phyloP scores from a whole-genome alignment of 1,284 basidiomycete species.

The Boletellus deceptivus region DNA sequence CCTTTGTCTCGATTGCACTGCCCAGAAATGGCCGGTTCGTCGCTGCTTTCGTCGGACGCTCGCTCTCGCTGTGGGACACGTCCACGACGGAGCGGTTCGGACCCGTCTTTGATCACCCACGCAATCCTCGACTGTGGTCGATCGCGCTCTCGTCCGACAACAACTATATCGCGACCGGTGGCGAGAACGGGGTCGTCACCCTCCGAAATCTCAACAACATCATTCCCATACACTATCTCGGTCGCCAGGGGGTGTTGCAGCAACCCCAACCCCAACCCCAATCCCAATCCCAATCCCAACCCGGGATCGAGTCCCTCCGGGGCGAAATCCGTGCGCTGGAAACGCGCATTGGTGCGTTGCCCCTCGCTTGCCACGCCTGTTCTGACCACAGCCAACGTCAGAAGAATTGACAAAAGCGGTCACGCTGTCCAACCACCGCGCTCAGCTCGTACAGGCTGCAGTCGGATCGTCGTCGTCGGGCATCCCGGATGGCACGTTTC shows the following conservation, averaged over 20 bases:
- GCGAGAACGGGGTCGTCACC: conserved; percentile 3
- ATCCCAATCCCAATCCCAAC: neutral
- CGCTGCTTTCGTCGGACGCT: conserved; percentile 3
- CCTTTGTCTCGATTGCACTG: neutral
- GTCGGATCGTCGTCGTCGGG: neutral
- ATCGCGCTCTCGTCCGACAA: conserved; percentile 5
- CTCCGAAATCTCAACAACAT: conserved; percentile 4
- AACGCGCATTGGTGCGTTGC: conserved; percentile 1
- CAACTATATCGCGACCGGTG: conserved; percentile 1
- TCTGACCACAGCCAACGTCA: neutral
- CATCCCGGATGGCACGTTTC: neutral
- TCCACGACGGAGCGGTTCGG: conserved; percentile 5
- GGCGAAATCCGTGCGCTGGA: conserved; percentile 3
- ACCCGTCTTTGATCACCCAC: conserved; percentile 4
- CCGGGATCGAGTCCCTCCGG: neutral
- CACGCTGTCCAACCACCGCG: neutral
- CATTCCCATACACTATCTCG: conserved; percentile 5
- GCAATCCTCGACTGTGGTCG: conserved; percentile 3
- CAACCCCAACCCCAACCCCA: neutral
- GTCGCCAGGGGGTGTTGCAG: neutral
- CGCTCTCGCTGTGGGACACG: conserved; percentile 4
- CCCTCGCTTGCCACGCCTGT: no score
- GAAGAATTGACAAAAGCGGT: conserved; percentile 2
- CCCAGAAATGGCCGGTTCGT: conserved; percentile 2
- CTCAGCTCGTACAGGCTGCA: neutral